Conservation (phyloP, 352 stramenopile species). For the Phytophthora vignae region DNA sequence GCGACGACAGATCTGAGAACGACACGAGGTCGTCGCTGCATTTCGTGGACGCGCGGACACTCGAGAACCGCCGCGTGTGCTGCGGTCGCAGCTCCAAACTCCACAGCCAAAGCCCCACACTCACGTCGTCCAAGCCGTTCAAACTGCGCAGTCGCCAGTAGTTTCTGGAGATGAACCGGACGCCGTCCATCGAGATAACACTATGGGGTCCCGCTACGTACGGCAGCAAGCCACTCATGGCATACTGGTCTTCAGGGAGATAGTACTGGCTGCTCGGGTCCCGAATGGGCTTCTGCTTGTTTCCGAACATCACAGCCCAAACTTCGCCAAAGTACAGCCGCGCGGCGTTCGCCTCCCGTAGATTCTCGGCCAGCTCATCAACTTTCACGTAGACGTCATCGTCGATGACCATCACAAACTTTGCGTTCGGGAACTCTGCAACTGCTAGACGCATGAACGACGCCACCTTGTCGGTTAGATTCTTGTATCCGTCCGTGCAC, state of each 20-base stretch:
- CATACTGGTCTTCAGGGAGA: constrained; percentile 24
- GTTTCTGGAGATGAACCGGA: constrained; percentile 51
- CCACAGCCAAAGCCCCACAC: constrained; percentile 58
- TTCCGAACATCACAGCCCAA: not conserved
- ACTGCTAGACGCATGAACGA: constrained; percentile 33
- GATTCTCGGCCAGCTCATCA: constrained; percentile 5
- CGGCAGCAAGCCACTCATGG: constrained; percentile 29
- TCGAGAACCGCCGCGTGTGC: constrained; percentile 21
- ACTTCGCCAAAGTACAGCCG: constrained; percentile 17
- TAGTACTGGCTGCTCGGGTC: constrained; percentile 7
- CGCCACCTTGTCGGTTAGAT: constrained; percentile 29
- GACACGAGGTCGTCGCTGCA: constrained; percentile 52
- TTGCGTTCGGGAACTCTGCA: constrained; percentile 1
- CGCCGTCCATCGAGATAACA: constrained; percentile 53
- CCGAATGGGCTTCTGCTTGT: constrained; percentile 18
- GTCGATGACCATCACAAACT: constrained; percentile 56
- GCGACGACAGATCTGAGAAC: constrained; percentile 54
- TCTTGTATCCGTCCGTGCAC: constrained; percentile 45
- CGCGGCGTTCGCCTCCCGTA: not conserved
- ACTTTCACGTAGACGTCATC: constrained; percentile 57
- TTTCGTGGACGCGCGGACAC: constrained; percentile 7
- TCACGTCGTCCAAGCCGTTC: constrained; percentile 60
- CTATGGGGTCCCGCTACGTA: constrained; percentile 49
- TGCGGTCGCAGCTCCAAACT: constrained; percentile 50
- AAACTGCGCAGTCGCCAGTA: constrained; percentile 29